phyloP scores from a whole-genome alignment of 2,329 filamentous ascomycete species.

The Aspergillus sp. region DNA sequence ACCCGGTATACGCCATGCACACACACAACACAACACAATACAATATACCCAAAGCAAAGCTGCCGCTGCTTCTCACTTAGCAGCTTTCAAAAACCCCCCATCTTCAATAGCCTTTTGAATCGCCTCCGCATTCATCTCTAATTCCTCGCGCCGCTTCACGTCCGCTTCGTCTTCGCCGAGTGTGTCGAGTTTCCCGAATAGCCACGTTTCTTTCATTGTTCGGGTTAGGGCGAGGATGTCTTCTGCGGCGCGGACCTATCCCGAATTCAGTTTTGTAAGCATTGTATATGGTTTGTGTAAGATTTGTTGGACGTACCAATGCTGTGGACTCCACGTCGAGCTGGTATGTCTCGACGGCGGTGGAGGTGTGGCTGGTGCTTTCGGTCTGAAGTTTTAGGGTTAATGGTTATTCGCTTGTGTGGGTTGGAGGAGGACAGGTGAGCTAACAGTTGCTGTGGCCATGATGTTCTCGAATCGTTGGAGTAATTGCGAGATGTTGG shows the following conservation, averaged over 20 bases:
- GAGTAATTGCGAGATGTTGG: constrained; percentile 49
- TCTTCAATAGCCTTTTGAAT: constrained; percentile 49
- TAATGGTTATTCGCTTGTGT: no score
- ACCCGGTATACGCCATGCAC: not conserved
- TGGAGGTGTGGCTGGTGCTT: constrained; percentile 55
- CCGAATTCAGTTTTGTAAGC: not conserved
- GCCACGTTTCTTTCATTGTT: constrained; percentile 66
- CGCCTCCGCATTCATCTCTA: constrained; percentile 51
- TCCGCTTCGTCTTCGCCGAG: constrained; percentile 49
- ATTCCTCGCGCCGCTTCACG: constrained; percentile 42
- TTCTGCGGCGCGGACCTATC: constrained; percentile 61
- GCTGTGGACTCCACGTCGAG: constrained; percentile 61
- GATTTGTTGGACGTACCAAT: constrained; percentile 46
- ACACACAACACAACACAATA: not conserved
- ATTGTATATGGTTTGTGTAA: not conserved
- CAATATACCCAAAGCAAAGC: not conserved
- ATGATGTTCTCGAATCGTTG: constrained; percentile 60
- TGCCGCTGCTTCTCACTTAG: not conserved
- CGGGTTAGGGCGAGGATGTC: constrained; percentile 63
- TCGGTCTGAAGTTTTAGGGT: constrained; percentile 41
- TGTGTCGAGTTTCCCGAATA: constrained; percentile 65
- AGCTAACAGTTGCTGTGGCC: constrained; percentile 52
- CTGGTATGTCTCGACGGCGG: constrained; percentile 59
- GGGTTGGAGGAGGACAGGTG: no score
- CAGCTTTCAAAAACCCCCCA: constrained; percentile 27